These are phyloP conservation scores for maize (Zea mays) DNA, from an alignment of 176 grass and related monocot species.

Conservation along the genomic window DNA sequence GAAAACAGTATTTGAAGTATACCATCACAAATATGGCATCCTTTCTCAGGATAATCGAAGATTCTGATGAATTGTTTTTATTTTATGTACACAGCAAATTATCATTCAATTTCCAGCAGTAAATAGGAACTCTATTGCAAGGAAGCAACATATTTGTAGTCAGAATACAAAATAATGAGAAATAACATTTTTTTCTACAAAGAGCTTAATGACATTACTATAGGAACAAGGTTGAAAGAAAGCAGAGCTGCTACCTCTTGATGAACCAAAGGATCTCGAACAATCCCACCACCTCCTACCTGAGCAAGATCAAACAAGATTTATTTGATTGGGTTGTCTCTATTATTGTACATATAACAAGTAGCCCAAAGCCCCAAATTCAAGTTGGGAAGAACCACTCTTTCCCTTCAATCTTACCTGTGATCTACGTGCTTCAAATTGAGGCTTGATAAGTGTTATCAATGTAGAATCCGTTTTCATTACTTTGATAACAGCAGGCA, in stretches of 20 bases:
- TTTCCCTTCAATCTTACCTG: constrained; percentile 52
- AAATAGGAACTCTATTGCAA: background rate
- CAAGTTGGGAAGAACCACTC: background rate
- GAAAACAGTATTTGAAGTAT: background rate
- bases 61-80: background rate
- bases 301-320: constrained; percentile 35
- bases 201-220: background rate
- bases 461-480: constrained; percentile 83
- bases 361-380: background rate
- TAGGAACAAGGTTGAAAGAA: background rate
- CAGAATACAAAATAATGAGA: background rate
- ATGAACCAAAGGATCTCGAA: constrained; percentile 88
- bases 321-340: background rate
- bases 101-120: background rate
- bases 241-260: constrained; percentile 67
- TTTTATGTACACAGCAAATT: background rate
- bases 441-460: constrained; percentile 91
- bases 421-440: constrained; percentile 81
- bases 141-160: background rate
- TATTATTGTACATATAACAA: background rate
- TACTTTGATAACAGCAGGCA: constrained; percentile 91
- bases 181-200: background rate
- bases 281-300: constrained; percentile 90
- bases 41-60: background rate
- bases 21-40: background rate